These are phyloP conservation scores for Scheffersomyces parashehatae DNA, from an alignment of 1,139 yeast genomes.

Conservation along the genomic window DNA sequence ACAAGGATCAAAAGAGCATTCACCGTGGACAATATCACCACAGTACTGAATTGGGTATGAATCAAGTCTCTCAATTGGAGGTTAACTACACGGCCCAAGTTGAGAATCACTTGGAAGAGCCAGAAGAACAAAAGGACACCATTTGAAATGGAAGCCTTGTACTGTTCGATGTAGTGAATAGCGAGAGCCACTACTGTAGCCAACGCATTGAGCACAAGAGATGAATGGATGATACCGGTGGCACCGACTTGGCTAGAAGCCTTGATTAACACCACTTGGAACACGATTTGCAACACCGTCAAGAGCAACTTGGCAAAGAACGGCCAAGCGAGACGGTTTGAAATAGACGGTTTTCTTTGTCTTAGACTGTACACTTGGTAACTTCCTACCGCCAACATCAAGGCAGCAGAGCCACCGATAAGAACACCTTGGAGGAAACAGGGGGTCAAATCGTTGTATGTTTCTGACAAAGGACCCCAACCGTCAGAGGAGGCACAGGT, in stretches of 20 bases:
- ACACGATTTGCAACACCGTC: slow-evolving; percentile 40
- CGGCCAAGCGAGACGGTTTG: slow-evolving; percentile 42
- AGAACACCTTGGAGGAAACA: slow-evolving; percentile 79
- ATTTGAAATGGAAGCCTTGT: slow-evolving; percentile 62
- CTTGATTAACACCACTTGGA: slow-evolving; percentile 26
- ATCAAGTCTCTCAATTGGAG: slow-evolving; percentile 47
- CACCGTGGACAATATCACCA: slow-evolving; percentile 49
- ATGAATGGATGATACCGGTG: slow-evolving; percentile 44
- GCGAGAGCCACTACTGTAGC: slow-evolving; percentile 53
- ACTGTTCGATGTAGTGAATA: slow-evolving; percentile 73
- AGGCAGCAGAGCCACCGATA: slow-evolving; percentile 49
- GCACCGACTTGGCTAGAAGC: slow-evolving; percentile 19
- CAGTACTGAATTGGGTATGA: slow-evolving; percentile 36
- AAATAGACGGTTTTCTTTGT: slow-evolving; percentile 28
- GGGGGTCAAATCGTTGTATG: slow-evolving; percentile 70
- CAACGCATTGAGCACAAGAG: slow-evolving; percentile 37
- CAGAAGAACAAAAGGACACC: slow-evolving; percentile 76
- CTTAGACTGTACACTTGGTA: slow-evolving; percentile 41
- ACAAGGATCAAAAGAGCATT: slow-evolving; percentile 53
- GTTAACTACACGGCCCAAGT: slow-evolving; percentile 43
- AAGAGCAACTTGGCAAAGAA: slow-evolving; percentile 46
- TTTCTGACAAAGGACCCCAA: slow-evolving; percentile 68
- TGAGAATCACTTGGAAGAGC: slow-evolving; percentile 55
- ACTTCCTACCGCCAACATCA: slow-evolving; percentile 57
- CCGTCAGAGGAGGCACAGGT: slow-evolving; percentile 47